These are phyloP conservation scores for Globisporangium takayamanum DNA, from an alignment of 352 stramenopile genomes.

Conservation along the genomic window DNA sequence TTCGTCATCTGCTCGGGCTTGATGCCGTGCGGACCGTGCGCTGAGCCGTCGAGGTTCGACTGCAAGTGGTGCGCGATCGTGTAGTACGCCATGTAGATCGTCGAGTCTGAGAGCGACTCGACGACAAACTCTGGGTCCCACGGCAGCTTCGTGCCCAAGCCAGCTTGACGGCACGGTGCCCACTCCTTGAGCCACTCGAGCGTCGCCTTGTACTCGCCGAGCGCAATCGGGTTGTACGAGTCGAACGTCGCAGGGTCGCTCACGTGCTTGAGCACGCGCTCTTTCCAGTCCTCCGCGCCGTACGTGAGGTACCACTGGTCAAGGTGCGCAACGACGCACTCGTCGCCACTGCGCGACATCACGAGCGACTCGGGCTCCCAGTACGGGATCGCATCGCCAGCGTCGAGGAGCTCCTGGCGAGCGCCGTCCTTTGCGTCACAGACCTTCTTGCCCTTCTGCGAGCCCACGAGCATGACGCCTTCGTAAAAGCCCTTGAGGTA, in stretches of 20 bases:
- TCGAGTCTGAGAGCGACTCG: slow-evolving; percentile 99
- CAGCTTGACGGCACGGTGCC: slow-evolving; percentile 98
- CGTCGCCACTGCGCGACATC: slow-evolving; percentile 95
- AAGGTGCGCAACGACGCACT: slow-evolving; percentile 98
- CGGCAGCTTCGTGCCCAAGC: slow-evolving; percentile 94
- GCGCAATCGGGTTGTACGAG: slow-evolving; percentile 89
- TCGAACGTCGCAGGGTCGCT: slow-evolving; percentile 90
- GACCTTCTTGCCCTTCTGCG: slow-evolving; percentile 94
- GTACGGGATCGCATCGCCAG: slow-evolving; percentile 94
- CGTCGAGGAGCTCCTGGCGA: slow-evolving; percentile 95
- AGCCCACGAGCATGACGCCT: slow-evolving; percentile 96
- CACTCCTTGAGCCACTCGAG: slow-evolving; percentile 99
- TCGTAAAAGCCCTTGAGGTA: slow-evolving; percentile 99
- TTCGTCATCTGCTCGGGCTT: slow-evolving; percentile 88
- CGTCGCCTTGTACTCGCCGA: slow-evolving; percentile 96
- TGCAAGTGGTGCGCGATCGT: slow-evolving; percentile 98
- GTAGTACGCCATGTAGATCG: slow-evolving; percentile 99
- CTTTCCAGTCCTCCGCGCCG: slow-evolving; percentile 97
- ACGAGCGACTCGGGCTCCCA: slow-evolving; percentile 98
- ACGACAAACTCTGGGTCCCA: slow-evolving; percentile 99
- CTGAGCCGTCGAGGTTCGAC: slow-evolving; percentile 91
- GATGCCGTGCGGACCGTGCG: slow-evolving; percentile 83
- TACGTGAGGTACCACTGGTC: slow-evolving; percentile 99
- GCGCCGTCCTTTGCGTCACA: slow-evolving; percentile 97
- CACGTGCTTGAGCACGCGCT: slow-evolving; percentile 94